phyloP scores from a whole-genome alignment of 108 stramenopile species.

The Seminavis robusta region DNA sequence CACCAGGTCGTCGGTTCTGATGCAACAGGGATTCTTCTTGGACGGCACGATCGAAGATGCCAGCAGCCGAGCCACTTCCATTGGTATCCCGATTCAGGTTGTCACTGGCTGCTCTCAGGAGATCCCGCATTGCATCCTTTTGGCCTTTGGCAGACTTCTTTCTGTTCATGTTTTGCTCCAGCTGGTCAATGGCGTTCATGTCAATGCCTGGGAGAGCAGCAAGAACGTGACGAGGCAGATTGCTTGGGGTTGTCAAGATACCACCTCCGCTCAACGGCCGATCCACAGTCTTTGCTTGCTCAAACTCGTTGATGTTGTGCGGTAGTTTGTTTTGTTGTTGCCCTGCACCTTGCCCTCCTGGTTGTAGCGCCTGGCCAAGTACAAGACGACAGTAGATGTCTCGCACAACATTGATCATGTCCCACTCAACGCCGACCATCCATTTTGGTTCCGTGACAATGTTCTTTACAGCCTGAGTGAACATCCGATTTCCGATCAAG shows the following conservation, averaged over 20 bases:
- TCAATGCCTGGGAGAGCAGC: constrained; percentile 61
- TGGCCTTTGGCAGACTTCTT: constrained; percentile 87
- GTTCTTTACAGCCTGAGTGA: constrained; percentile 59
- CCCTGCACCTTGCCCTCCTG: constrained; percentile 86
- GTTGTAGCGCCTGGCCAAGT: constrained; percentile 74
- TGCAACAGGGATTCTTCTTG: constrained; percentile 70
- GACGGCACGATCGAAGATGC: constrained; percentile 58
- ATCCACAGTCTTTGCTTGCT: constrained; percentile 77
- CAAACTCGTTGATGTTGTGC: constrained; percentile 45
- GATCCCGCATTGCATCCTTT: constrained; percentile 75
- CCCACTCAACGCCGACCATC: constrained; percentile 93
- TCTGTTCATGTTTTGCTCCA: constrained; percentile 51
- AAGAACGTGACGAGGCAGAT: constrained; percentile 68
- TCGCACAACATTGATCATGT: constrained; percentile 84
- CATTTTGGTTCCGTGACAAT: constrained; percentile 86
- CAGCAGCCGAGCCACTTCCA: constrained; percentile 31
- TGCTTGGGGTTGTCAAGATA: constrained; percentile 61
- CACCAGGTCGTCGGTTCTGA: constrained; percentile 22
- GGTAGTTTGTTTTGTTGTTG: constrained; percentile 37
- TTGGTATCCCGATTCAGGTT: constrained; percentile 39
- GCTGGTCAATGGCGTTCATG: constrained; percentile 40
- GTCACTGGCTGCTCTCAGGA: constrained; percentile 74
- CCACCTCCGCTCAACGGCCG: constrained; percentile 83
- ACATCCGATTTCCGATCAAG: constrained; percentile 68
- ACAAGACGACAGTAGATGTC: constrained; percentile 86